Conservation (phyloP, 108 stramenopile species). For the Nitzschia sp. region DNA sequence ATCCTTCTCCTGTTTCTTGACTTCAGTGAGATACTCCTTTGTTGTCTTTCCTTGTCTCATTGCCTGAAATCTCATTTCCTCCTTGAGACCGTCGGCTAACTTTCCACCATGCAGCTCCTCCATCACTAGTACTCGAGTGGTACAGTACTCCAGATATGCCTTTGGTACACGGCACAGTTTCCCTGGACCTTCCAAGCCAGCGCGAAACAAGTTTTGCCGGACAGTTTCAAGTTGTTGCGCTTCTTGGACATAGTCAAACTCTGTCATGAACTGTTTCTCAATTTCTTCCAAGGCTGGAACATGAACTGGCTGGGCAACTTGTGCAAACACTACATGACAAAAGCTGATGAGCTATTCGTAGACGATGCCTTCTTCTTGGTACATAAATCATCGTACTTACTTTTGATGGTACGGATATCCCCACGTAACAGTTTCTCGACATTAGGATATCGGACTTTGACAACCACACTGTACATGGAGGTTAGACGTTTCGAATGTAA, state of each 20-base stretch:
- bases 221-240: slow-evolving; percentile 62
- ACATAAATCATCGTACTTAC: neutral
- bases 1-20: slow-evolving; percentile 41
- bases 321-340: slow-evolving; percentile 48
- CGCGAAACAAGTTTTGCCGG: slow-evolving; percentile 60
- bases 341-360: neutral
- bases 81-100: slow-evolving; percentile 62
- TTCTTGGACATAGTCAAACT: slow-evolving; percentile 91
- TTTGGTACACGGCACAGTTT: slow-evolving; percentile 60
- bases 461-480: slow-evolving; percentile 49
- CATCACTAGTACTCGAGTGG: slow-evolving; percentile 81
- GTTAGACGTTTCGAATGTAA: neutral
- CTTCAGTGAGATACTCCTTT: slow-evolving; percentile 38
- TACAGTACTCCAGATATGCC: slow-evolving; percentile 65
- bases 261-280: slow-evolving; percentile 89
- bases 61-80: slow-evolving; percentile 56
- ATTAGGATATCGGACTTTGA: slow-evolving; percentile 83
- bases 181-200: slow-evolving; percentile 50
- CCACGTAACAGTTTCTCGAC: slow-evolving; percentile 74
- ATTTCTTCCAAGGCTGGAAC: slow-evolving; percentile 85
- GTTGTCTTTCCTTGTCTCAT: slow-evolving; percentile 43
- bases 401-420: slow-evolving; percentile 80
- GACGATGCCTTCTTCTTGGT: neutral
- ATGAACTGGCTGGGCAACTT: slow-evolving; percentile 86
- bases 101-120: slow-evolving; percentile 78